phyloP scores from a whole-genome alignment of 352 stramenopile species.

The Pythium sp. region DNA sequence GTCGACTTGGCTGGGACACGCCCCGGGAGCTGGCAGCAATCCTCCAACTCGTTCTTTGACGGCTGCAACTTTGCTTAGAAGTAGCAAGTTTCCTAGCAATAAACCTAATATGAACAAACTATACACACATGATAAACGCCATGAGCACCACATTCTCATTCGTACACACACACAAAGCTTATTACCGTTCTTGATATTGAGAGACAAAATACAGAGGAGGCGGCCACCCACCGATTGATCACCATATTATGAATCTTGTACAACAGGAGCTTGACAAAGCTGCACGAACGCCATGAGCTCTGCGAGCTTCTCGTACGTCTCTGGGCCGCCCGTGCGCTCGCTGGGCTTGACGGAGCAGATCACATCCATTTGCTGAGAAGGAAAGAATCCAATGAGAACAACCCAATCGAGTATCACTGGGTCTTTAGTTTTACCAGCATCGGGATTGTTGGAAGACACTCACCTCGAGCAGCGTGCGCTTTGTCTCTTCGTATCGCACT shows the following conservation, averaged over 20 bases:
- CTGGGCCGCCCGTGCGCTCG: constrained; percentile 35
- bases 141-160: neutral
- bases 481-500: constrained; percentile 51
- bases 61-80: constrained; percentile 10
- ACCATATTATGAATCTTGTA: neutral
- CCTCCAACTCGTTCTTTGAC: constrained; percentile 29
- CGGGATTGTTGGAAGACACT: neutral
- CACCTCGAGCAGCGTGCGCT: constrained; percentile 52
- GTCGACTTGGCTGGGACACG: constrained; percentile 30
- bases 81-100: neutral
- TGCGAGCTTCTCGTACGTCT: constrained; percentile 59
- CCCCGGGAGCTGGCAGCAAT: neutral
- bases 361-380: constrained; percentile 37
- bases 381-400: neutral
- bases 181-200: no score
- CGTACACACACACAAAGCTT: neutral
- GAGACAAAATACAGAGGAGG: no score
- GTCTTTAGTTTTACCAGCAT: neutral
- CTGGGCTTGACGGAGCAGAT: constrained; percentile 50
- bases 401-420: no score
- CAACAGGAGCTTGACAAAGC: neutral
- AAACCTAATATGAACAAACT: neutral
- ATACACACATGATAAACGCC: neutral
- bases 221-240: no score
- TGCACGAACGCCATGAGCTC: constrained; percentile 41